Conservation (phyloP, 192 early-diverging fungal genomes). For the Coemansia sp. region DNA sequence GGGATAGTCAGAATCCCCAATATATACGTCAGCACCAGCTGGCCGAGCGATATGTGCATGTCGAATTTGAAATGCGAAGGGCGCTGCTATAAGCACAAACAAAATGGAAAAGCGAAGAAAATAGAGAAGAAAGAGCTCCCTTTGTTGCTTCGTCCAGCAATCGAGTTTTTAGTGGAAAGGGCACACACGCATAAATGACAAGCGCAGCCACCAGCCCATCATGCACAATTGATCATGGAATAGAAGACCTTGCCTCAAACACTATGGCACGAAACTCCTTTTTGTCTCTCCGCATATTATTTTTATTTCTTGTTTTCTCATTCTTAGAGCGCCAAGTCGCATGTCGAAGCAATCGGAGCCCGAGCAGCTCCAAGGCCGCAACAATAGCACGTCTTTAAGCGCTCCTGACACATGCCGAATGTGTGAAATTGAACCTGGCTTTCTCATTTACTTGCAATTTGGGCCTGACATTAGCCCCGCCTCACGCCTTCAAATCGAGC, state of each 20-base stretch:
- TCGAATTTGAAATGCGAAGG: neutral
- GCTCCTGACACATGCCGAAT: slow-evolving; percentile 6
- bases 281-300: neutral
- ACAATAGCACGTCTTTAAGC: neutral
- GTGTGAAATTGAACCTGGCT: slow-evolving; percentile 14
- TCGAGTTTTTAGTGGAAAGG: neutral
- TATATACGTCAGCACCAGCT: slow-evolving; percentile 35
- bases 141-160: neutral
- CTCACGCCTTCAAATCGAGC: slow-evolving; percentile 26
- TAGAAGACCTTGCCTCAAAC: neutral
- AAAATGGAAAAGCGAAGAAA: neutral
- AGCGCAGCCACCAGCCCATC: neutral
- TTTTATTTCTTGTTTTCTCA: neutral
- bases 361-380: neutral
- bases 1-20: slow-evolving; percentile 47
- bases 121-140: neutral
- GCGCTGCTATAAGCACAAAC: slow-evolving; percentile 1
- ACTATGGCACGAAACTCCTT: neutral
- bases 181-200: neutral
- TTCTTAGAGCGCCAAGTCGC: neutral
- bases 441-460: slow-evolving; percentile 34
- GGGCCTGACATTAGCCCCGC: slow-evolving; percentile 6
- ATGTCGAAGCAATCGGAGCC: neutral
- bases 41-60: slow-evolving; percentile 20
- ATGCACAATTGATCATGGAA: neutral